Evolutionary conservation across 2,329 filamentous ascomycete genomes (phyloP).

Genomic region (Pseudogymnoascus sp.): DNA sequence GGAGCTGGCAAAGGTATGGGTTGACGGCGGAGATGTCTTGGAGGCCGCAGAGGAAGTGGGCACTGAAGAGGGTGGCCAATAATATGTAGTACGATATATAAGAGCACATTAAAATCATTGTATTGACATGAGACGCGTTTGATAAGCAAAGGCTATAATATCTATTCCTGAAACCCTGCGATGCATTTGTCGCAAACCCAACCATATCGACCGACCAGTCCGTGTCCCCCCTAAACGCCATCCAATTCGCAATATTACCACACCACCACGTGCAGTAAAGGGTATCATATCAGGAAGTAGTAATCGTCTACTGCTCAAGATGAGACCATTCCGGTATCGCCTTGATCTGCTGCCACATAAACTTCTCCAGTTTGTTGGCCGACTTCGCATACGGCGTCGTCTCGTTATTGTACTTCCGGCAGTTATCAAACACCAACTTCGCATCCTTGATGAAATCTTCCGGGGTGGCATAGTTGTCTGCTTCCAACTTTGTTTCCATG

Average conservation of each 20-base stretch:
- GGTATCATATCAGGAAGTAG: constrained; percentile 5
- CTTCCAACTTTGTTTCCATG: constrained; percentile 93
- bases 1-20: constrained; percentile 54
- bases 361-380: constrained; percentile 87
- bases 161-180: not conserved
- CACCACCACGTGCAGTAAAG: not conserved
- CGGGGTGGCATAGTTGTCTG: constrained; percentile 82
- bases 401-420: constrained; percentile 93
- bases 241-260: constrained; percentile 9
- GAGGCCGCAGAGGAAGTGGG: not conserved
- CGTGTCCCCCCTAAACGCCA: not conserved
- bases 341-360: constrained; percentile 90
- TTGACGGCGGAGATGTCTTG: constrained; percentile 22
- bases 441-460: constrained; percentile 91
- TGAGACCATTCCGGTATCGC: constrained; percentile 86
- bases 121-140: not conserved
- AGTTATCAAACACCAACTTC: constrained; percentile 87
- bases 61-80: not conserved
- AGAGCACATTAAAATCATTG: constrained; percentile 7
- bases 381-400: constrained; percentile 92
- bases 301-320: constrained; percentile 27
- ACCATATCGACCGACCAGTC: not conserved
- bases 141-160: not conserved
- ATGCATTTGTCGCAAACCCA: not conserved
- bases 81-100: constrained; percentile 9